Evolutionary conservation across 495 filamentous ascomycete genomes (phyloP), one percentile per base, ranked within the genome.

Genomic region (Lasiosphaeria ovina): DNA sequence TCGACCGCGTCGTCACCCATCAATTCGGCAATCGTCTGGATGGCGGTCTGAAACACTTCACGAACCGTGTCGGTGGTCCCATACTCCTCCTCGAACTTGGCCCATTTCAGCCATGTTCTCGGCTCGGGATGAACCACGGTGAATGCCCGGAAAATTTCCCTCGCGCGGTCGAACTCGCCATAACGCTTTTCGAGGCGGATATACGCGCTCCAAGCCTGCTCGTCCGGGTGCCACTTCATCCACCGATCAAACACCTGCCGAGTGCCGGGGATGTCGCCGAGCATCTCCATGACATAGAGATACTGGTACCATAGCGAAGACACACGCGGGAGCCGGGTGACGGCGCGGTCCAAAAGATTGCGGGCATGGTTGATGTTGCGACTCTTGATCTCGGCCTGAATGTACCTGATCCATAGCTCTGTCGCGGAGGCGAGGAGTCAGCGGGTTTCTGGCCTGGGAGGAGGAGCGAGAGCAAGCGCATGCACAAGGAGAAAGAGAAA

Each of bases 221-320:
- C 94, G 59, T 96, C 91, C 4, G 94, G 94, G 72, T 97, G 89
- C 94, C 94, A 98, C 58, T 89, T 87, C 89, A 98, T 92, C 95
- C 95, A 98, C 48, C 94, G 81, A 77, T 98, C 95, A 72, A 98
- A 98, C 3, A 98, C 91, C 70, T 96, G 91, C 54, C 94, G 81
- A 16, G 92, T 95, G 14, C 94, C 94, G 6, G 93, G 85, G 45
- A 98, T 87, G 66, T 98, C 97, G 6, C 90, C 88, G 7, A 97
- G 79, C 71, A 92, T 98, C 81, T 98, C 95, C 73, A 97, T 94
- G 89, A 98, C 96, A 69, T 96, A 97, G 35, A 96, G 91, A 81
- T 97, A 98, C 71, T 97, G 97, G 75, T 93, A 98, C 94, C 94
- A 98, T 54, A 98, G 78, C 77, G 97, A 97, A 71, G 97, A 89